Conservation (phyloP, 2,329 filamentous ascomycete species). For the Huntiella bhutanensis region DNA sequence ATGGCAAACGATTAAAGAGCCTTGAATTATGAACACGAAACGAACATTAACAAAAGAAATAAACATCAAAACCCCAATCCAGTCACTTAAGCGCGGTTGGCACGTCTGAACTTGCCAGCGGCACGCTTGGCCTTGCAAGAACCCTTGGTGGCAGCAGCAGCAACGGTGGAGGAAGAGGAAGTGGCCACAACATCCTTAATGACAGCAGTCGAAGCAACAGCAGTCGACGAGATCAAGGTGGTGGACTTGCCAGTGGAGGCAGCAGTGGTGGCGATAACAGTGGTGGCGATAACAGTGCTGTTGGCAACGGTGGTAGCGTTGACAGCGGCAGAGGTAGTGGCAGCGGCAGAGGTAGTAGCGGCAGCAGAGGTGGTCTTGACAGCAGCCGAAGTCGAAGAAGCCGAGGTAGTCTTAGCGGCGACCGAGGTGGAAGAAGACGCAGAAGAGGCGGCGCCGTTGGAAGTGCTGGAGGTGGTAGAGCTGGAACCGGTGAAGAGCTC, state of each 20-base stretch:
- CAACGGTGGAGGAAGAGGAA: background rate
- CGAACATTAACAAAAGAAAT: too few species aligned
- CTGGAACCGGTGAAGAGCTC: slow-evolving; percentile 11
- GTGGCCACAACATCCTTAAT: background rate
- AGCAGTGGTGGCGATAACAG: background rate
- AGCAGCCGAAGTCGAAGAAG: background rate
- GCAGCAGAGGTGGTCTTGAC: background rate
- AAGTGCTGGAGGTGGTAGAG: background rate
- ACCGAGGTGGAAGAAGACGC: background rate
- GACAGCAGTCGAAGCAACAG: background rate
- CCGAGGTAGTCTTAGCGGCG: background rate
- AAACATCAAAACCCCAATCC: background rate
- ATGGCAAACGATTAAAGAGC: background rate
- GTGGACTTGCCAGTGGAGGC: background rate
- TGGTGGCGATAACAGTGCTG: background rate
- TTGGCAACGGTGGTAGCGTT: background rate
- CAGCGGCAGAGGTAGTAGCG: background rate
- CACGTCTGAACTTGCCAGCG: background rate
- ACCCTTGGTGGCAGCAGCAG: slow-evolving; percentile 4
- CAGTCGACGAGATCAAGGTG: background rate
- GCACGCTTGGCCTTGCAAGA: slow-evolving; percentile 6
- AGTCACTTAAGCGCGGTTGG: background rate
- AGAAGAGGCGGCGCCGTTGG: background rate
- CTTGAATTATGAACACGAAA: too few species aligned
- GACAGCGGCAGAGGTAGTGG: background rate